Conservation (phyloP, 495 filamentous ascomycete genomes). For the Penicillium manginii region DNA sequence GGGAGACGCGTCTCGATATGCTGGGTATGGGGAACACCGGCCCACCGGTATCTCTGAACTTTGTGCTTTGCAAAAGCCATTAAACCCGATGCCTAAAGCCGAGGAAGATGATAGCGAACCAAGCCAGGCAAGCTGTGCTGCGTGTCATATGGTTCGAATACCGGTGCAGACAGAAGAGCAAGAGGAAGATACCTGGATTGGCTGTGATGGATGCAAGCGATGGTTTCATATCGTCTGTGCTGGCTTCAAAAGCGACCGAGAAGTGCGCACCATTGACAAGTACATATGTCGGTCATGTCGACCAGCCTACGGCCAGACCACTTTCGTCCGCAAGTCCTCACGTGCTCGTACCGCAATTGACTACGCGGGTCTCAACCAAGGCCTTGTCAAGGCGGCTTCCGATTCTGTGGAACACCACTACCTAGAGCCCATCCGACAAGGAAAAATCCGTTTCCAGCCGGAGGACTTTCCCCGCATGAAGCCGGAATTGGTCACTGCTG, state of each 20-base stretch:
- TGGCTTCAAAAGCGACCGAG: conserved; percentile 70
- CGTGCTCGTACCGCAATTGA: conserved; percentile 73
- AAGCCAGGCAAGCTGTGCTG: conserved; percentile 52
- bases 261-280: conserved; percentile 73
- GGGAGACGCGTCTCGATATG: conserved; percentile 15
- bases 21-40: conserved; percentile 10
- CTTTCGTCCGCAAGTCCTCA: conserved; percentile 64
- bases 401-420: conserved; percentile 76
- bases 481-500: conserved; percentile 68
- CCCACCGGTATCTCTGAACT: background rate
- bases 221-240: conserved; percentile 79
- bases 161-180: conserved; percentile 50
- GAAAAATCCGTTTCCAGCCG: conserved; percentile 62
- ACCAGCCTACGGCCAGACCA: conserved; percentile 64
- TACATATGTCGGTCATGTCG: conserved; percentile 68
- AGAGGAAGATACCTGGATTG: conserved; percentile 68
- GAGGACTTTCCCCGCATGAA: conserved; percentile 70
- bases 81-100: conserved; percentile 26
- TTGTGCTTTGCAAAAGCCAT: conserved; percentile 11
- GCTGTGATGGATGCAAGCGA: conserved; percentile 72
- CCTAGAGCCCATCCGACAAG: conserved; percentile 70
- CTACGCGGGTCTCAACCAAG: conserved; percentile 75
- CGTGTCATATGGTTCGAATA: conserved; percentile 54
- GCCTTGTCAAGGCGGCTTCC: conserved; percentile 69
- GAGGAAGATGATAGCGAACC: conserved; percentile 37